These are phyloP conservation scores for Lepiota brunneoincarnata DNA, from an alignment of 768 basidiomycete species.

Conservation along the genomic window DNA sequence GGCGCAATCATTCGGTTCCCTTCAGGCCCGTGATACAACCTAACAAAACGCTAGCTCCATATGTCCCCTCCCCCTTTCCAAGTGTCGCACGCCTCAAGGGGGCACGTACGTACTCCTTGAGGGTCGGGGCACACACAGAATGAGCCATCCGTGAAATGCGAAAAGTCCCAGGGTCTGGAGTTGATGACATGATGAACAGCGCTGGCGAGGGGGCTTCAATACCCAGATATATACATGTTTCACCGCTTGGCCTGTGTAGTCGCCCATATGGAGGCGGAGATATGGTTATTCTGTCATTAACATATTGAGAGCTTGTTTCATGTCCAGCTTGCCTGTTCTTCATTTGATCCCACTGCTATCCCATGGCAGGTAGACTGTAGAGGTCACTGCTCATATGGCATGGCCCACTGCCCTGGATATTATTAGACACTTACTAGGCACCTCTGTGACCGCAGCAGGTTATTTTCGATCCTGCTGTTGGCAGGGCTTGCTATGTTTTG, in stretches of 20 bases:
- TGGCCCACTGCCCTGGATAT: neutral
- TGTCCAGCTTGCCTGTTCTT: neutral
- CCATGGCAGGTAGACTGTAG: neutral
- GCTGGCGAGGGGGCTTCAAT: neutral
- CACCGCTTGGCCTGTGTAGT: neutral
- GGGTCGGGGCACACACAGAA: neutral
- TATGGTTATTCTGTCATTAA: neutral
- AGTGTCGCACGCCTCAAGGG: neutral
- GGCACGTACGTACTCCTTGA: neutral
- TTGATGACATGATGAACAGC: neutral
- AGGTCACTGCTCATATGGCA: neutral
- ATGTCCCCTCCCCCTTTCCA: neutral
- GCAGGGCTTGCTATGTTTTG: neutral
- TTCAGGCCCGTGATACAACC: neutral
- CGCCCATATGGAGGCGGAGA: neutral
- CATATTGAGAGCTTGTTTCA: neutral
- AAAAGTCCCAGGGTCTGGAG: no score
- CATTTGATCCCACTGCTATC: neutral
- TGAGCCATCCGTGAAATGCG: neutral
- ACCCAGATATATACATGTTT: neutral
- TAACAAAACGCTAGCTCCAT: neutral
- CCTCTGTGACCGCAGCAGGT: neutral
- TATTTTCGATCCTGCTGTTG: neutral
- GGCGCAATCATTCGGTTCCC: constrained; percentile 3
- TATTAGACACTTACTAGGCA: neutral